Conservation (phyloP, 352 stramenopile genomes). For the Pythium pyrilobum region DNA sequence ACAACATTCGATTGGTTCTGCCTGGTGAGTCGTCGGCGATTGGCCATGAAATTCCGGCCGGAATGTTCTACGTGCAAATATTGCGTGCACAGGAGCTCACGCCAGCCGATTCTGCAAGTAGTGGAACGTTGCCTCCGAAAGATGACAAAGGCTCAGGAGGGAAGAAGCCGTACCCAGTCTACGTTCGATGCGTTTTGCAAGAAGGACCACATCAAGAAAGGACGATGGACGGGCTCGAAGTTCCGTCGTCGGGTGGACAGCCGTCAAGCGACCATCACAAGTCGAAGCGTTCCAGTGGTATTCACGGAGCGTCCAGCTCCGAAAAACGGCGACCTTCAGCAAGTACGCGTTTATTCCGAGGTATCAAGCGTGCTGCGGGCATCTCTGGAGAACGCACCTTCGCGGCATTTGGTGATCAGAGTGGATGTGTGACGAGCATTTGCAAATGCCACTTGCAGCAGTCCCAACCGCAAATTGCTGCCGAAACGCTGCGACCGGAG, state of each 20-base stretch:
- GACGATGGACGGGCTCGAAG: constrained; percentile 60
- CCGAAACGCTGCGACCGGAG: constrained; percentile 36
- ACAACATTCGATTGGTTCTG: constrained; percentile 76
- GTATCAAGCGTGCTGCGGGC: constrained; percentile 63
- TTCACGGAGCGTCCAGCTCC: constrained; percentile 9
- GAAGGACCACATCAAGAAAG: constrained; percentile 74
- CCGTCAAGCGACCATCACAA: no score
- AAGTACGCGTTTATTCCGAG: constrained; percentile 63
- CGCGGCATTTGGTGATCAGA: constrained; percentile 59
- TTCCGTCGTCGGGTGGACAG: constrained; percentile 12
- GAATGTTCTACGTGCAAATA: constrained; percentile 82
- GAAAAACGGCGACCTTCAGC: constrained; percentile 43
- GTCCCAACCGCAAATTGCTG: constrained; percentile 21
- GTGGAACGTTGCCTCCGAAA: constrained; percentile 4
- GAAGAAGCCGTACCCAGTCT: constrained; percentile 58
- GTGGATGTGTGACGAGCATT: constrained; percentile 73
- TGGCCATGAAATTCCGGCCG: constrained; percentile 61
- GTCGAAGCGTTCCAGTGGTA: constrained; percentile 5
- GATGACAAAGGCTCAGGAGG: constrained; percentile 1
- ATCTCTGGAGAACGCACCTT: constrained; percentile 72
- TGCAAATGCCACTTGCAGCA: constrained; percentile 38
- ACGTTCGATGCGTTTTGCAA: constrained; percentile 69
- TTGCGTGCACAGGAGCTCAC: constrained; percentile 63
- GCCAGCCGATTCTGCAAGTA: constrained; percentile 24
- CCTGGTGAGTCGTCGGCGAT: constrained; percentile 71